Conservation (phyloP, 768 basidiomycete genomes). For the Lactifluus pinguis region DNA sequence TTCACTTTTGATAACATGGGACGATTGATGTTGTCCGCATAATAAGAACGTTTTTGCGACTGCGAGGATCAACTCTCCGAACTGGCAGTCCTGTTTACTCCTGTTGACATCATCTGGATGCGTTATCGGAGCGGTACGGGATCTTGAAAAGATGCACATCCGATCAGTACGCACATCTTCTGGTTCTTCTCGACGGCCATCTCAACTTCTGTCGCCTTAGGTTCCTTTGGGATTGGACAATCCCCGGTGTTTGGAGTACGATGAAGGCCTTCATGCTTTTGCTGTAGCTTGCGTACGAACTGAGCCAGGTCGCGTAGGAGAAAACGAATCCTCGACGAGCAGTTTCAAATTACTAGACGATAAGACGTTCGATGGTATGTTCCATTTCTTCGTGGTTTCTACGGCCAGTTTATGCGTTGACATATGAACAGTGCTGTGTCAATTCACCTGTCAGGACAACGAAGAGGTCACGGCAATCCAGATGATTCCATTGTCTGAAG, state of each 20-base stretch:
- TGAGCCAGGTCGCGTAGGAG: constrained; percentile 46
- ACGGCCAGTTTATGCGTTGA: background rate
- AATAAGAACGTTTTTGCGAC: constrained; percentile 42
- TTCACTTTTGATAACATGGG: background rate
- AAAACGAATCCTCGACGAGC: constrained; percentile 37
- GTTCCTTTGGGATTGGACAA: constrained; percentile 62
- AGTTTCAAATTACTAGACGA: constrained; percentile 64
- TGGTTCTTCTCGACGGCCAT: background rate
- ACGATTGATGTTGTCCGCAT: background rate
- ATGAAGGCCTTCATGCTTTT: constrained; percentile 44
- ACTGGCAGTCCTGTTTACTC: constrained; percentile 47
- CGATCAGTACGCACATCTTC: constrained; percentile 45
- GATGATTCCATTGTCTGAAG: constrained; percentile 26
- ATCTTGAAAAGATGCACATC: constrained; percentile 74
- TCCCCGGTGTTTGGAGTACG: constrained; percentile 60
- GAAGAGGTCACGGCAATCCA: constrained; percentile 57
- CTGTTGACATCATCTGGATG: constrained; percentile 47
- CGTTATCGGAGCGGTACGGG: constrained; percentile 54
- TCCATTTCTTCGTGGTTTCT: background rate
- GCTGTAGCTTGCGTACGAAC: constrained; percentile 56
- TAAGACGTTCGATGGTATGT: constrained; percentile 42
- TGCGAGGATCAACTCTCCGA: constrained; percentile 41
- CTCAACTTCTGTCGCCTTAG: constrained; percentile 30
- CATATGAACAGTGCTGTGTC: constrained; percentile 32
- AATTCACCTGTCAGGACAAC: constrained; percentile 38